phyloP scores from a whole-genome alignment of 257 asterid species.

The Solanum virginianum region DNA sequence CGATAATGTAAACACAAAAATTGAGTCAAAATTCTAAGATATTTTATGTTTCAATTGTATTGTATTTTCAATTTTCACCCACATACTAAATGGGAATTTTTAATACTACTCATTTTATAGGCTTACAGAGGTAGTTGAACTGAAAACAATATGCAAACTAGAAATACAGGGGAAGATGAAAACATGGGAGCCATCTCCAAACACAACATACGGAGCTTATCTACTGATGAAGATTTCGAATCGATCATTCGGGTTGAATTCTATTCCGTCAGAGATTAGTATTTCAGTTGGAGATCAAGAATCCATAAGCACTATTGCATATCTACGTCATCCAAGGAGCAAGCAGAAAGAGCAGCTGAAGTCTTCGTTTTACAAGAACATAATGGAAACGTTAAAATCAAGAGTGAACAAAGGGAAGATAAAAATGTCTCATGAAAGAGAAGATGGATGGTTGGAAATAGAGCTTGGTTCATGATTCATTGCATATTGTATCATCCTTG shows the following conservation, averaged over 20 bases:
- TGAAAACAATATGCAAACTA: neutral
- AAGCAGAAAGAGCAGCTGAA: neutral
- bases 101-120: neutral
- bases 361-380: conserved; percentile 3
- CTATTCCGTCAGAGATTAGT: too few relatives aligned
- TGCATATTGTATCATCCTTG: too few relatives aligned
- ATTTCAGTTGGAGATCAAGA: neutral
- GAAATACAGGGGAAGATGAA: too few relatives aligned
- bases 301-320: neutral
- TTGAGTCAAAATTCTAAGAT: too few relatives aligned
- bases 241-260: too few relatives aligned
- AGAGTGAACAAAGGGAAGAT: neutral
- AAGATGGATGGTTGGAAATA: conserved; percentile 26
- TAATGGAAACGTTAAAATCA: neutral
- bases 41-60: too few relatives aligned
- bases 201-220: too few relatives aligned
- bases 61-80: too few relatives aligned
- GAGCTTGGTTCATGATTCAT: conserved; percentile 1
- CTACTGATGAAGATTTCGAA: too few relatives aligned
- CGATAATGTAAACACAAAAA: too few relatives aligned
- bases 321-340: neutral
- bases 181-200: too few relatives aligned
- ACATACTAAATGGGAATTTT: neutral
- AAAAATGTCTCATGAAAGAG: conserved; percentile 3
- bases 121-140: conserved; percentile 16